Evolutionary conservation across 768 basidiomycete genomes (phyloP), one percentile per base, ranked within the genome.

Genomic region (Epithele typhae): DNA sequence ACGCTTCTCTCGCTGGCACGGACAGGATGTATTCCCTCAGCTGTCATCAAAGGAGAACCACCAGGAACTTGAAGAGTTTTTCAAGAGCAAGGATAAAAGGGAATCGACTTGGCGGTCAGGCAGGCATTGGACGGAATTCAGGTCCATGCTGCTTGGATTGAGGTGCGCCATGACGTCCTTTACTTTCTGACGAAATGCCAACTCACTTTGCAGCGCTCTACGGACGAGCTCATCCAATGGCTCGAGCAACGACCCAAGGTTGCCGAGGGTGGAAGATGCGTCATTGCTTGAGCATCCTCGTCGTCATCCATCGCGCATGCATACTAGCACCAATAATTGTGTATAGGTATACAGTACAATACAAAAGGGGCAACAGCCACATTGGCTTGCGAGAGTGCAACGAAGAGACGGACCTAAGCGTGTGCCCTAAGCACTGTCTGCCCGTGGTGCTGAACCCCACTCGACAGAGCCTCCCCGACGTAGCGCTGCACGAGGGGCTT

Each of bases 31-130:
- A 7, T 52, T 52, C 34, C 25, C 33, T 3, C 37, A 37, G 23
- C 70, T 94, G 46, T 79, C 84, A n/a, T 79, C 78, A 18, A 68
- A 82, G 52, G 64, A 78, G 48, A 93, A 96, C 66, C 72, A 77
- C 33, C 67, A 80, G 41, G 71, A 69, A 17, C 73, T 81, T 12
- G 74, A 75, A 42, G 75, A 66, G 4, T 95, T 90, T 74, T 97
- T 92, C 73, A 77, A 82, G 73, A 85, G 71, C 60, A 84, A 80
- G 65, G 81, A 88, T 63, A 79, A 73, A 5, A 79, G 81, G 43
- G 86, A 82, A 64, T 89, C 66, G 68, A 73, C 56, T 69, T 84
- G 61, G 68, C 73, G 2, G 68, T 91, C 36, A 71, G 76, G 1
- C 88, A 92, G 61, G 73, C 77, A 5, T 55, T 89, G 56, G 91